Conservation (phyloP, 2,329 filamentous ascomycete genomes). For the Neocucurbitaria cava region DNA sequence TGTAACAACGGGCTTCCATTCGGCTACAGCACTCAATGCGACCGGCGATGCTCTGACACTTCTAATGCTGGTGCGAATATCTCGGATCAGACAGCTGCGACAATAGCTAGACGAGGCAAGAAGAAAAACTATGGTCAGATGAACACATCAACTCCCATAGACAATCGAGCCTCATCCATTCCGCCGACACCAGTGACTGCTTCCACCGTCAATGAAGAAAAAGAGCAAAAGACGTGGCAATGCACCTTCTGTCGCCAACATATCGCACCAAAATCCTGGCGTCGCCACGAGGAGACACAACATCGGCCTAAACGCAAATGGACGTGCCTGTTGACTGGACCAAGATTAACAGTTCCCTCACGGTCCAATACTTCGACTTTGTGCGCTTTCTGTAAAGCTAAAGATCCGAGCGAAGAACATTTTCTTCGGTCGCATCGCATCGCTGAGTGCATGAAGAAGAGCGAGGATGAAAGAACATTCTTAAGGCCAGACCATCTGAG, state of each 20-base stretch:
- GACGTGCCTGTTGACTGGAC: conserved; percentile 42
- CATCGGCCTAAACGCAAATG: conserved; percentile 42
- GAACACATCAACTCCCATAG: conserved; percentile 15
- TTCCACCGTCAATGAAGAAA: neutral
- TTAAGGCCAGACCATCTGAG: conserved; percentile 42
- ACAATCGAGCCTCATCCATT: conserved; percentile 16
- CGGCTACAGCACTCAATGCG: conserved; percentile 2
- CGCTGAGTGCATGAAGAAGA: conserved; percentile 36
- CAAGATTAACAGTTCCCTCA: conserved; percentile 22
- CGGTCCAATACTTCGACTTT: conserved; percentile 8
- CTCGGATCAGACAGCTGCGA: neutral
- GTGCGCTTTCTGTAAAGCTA: conserved; percentile 40
- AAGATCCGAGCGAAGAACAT: conserved; percentile 39
- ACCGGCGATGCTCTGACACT: conserved; percentile 8
- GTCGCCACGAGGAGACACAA: conserved; percentile 47
- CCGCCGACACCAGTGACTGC: conserved; percentile 5
- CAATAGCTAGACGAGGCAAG: conserved; percentile 40
- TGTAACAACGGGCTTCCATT: conserved; percentile 9
- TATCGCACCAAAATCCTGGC: conserved; percentile 45
- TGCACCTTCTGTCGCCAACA: conserved; percentile 42
- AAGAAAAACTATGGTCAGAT: conserved; percentile 45
- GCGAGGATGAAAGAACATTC: conserved; percentile 38
- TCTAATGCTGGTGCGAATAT: conserved; percentile 6
- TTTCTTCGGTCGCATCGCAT: conserved; percentile 38
- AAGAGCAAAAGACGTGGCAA: conserved; percentile 38